Conservation (phyloP, 495 filamentous ascomycete species). For the Tuber brumale region DNA sequence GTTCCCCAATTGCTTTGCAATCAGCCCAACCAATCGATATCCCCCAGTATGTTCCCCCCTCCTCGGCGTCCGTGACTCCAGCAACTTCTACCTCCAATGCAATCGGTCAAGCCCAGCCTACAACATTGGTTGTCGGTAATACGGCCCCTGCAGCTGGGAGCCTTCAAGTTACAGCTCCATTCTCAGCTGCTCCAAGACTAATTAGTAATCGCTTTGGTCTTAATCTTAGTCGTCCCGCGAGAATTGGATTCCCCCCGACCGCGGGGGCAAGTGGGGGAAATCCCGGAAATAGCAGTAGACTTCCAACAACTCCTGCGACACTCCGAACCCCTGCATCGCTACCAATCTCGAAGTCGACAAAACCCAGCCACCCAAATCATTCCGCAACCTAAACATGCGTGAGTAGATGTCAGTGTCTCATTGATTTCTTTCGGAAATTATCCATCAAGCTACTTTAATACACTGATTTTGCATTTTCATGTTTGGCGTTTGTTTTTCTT, state of each 20-base stretch:
- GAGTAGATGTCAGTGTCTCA: background rate
- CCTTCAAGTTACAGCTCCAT: background rate
- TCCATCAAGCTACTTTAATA: background rate
- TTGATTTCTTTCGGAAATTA: background rate
- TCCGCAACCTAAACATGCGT: background rate
- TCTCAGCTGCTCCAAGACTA: background rate
- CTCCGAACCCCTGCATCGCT: background rate
- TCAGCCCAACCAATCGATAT: background rate
- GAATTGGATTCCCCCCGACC: background rate
- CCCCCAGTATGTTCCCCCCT: background rate
- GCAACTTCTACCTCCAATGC: background rate
- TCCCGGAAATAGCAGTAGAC: background rate
- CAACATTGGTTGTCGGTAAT: background rate
- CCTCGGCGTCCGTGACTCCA: background rate
- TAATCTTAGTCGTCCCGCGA: background rate
- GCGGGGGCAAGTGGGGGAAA: background rate
- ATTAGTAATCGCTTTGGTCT: background rate
- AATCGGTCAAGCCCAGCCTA: background rate
- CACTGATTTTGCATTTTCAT: background rate
- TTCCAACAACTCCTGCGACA: background rate
- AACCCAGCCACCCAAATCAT: background rate
- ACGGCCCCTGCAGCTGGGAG: background rate
- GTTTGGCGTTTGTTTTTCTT: background rate
- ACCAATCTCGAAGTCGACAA: background rate
- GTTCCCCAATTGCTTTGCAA: background rate